phyloP scores from a whole-genome alignment of 257 asterid genomes.

The Leonotis leonurus region DNA sequence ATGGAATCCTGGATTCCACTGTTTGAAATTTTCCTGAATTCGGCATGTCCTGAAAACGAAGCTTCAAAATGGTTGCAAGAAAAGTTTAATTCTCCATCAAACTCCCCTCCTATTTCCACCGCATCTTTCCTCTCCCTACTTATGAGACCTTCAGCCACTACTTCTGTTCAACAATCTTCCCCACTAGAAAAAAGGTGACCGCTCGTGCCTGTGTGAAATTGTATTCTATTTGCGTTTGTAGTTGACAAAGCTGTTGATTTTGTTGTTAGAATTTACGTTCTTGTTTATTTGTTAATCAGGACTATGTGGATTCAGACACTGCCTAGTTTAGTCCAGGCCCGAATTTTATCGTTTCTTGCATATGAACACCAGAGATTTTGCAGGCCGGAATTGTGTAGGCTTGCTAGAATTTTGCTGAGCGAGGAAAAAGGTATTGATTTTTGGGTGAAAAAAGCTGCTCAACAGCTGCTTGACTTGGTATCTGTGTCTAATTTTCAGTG shows the following conservation, averaged over 20 bases:
- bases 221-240: neutral
- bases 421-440: slow-evolving; percentile 42
- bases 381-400: slow-evolving; percentile 35
- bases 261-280: neutral
- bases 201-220: neutral
- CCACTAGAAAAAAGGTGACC: slow-evolving; percentile 31
- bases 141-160: slow-evolving; percentile 19
- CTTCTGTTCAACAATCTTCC: slow-evolving; percentile 33
- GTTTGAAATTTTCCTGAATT: slow-evolving; percentile 52
- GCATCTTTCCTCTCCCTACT: slow-evolving; percentile 31
- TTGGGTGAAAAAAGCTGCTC: slow-evolving; percentile 74
- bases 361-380: slow-evolving; percentile 46
- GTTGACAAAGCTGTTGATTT: neutral
- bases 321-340: slow-evolving; percentile 54
- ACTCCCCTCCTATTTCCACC: slow-evolving; percentile 30
- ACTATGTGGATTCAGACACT: slow-evolving; percentile 55
- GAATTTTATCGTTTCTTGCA: slow-evolving; percentile 52
- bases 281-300: slow-evolving; percentile 31
- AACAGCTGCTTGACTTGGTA: slow-evolving; percentile 52
- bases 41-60: slow-evolving; percentile 62
- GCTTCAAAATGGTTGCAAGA: slow-evolving; percentile 64
- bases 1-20: slow-evolving; percentile 76
- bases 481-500: slow-evolving; percentile 43
- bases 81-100: slow-evolving; percentile 34
- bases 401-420: slow-evolving; percentile 38